Evolutionary conservation across 331 rosid genomes (phyloP).

Genomic region (Pyracantha coccinea): DNA sequence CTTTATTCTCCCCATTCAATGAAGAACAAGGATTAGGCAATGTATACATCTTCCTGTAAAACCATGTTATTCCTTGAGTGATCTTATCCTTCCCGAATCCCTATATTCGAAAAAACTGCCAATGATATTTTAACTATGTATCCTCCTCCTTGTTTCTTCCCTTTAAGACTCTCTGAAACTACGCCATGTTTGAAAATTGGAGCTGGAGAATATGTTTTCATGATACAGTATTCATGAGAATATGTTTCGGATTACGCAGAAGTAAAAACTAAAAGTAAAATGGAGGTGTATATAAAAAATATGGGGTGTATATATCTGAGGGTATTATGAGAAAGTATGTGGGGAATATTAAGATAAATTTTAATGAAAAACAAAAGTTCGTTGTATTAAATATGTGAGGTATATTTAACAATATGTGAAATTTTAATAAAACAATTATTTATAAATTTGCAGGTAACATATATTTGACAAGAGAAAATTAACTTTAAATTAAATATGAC

Average conservation of each 20-base stretch:
- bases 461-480: not conserved
- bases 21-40: not conserved
- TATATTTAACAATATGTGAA: no score
- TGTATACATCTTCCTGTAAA: not conserved
- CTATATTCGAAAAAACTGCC: not conserved
- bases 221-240: not conserved
- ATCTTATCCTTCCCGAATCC: not conserved
- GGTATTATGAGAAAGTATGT: no score
- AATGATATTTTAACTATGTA: not conserved
- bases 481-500: not conserved
- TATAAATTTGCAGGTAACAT: no score
- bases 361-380: no score
- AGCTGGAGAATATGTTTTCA: not conserved
- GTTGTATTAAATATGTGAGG: no score
- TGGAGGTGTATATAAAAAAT: no score
- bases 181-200: not conserved
- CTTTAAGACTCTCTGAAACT: not conserved
- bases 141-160: not conserved
- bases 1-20: not conserved
- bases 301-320: no score
- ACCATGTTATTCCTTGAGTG: not conserved
- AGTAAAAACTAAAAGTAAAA: no score
- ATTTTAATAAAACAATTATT: no score
- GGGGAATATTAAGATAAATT: no score
- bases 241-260: no score